Evolutionary conservation across 1,284 basidiomycete species (phyloP), one percentile per base, ranked within the genome.

Genomic region (Ganoderma boninense): DNA sequence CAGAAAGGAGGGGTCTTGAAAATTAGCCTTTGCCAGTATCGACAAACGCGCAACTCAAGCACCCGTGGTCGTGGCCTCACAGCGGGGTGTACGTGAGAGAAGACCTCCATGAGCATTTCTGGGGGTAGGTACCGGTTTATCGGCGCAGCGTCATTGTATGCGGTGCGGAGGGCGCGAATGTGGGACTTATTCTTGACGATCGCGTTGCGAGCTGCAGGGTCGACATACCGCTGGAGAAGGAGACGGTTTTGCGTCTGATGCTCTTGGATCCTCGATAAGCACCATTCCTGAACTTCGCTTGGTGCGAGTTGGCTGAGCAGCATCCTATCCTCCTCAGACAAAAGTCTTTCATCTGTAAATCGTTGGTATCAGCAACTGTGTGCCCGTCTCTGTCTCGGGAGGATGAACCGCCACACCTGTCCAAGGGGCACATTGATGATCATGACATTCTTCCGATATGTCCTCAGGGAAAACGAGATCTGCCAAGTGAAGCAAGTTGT

Each of bases 111-210:
- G 32, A 65, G 38, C 13, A 65, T 10, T 38, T 65, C 52, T 35
- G 42, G 38, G 23, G 64, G 64, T 11, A 65, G 52, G 38, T 29
- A 56, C 2, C n/a, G 64, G 23, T 65, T 20, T 35, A 65, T 65
- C 2, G 40, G 64, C 8, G 52, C 52, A 13, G 46, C 38, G 20
- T 13, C 35, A 52, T 57, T 65, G 64, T 65, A 65, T 4, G 38
- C 38, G 40, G 52, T 32, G 10, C 64, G 64, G 10, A 65, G 64
- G 2, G n/a, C 52, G 10, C 64, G 64, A 10, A 65, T 65, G 52
- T 38, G 20, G 35, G 46, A n/a, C 14, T 52, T 64, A 10, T 10
- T 32, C 38, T 23, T 32, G 8, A 2, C n/a, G 3, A 59, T 23
- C 4, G 40, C 29, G 16, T n/a, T 54, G 52, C 2, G 26, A 16